phyloP scores from a whole-genome alignment of 1,284 basidiomycete genomes.

The Ustilago tritici region DNA sequence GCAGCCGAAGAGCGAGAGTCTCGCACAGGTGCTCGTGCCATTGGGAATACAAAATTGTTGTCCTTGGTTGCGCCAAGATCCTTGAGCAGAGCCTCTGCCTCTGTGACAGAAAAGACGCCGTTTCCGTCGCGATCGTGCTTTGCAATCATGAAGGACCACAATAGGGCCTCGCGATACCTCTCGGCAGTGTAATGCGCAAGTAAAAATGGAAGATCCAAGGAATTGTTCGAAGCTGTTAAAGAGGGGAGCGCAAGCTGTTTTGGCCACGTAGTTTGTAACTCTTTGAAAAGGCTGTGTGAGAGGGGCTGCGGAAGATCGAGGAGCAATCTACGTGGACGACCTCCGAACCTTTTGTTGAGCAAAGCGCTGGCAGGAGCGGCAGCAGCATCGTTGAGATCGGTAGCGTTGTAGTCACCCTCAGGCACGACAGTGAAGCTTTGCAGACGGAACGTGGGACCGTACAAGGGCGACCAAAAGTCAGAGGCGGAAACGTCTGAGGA shows the following conservation, averaged over 20 bases:
- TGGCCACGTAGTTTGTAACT: conserved; percentile 25
- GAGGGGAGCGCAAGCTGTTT: not conserved
- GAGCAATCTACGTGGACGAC: conserved; percentile 16
- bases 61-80: conserved; percentile 18
- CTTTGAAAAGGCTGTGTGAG: conserved; percentile 9
- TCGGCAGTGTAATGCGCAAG: conserved; percentile 30
- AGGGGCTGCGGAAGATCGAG: conserved; percentile 32
- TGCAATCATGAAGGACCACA: conserved; percentile 43
- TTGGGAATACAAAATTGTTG: not conserved
- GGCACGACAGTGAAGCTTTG: not conserved
- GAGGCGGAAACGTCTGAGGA: conserved; percentile 20
- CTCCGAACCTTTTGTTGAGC: conserved; percentile 23
- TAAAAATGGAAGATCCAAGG: conserved; percentile 20
- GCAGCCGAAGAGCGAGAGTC: not conserved
- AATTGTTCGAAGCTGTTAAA: not conserved
- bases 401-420: not conserved
- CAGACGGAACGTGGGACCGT: conserved; percentile 28
- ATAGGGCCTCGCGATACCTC: conserved; percentile 29
- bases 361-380: conserved; percentile 14
- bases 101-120: conserved; percentile 14
- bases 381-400: not conserved
- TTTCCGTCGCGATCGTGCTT: conserved; percentile 37
- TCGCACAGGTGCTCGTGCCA: conserved; percentile 7
- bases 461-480: conserved; percentile 41
- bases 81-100: conserved; percentile 18